A percentile compares a stretch with the other conserved stretches of the same genome.
phyloP scores from a whole-genome alignment of 495 filamentous ascomycete species.

The Penicillium samsonianum region DNA sequence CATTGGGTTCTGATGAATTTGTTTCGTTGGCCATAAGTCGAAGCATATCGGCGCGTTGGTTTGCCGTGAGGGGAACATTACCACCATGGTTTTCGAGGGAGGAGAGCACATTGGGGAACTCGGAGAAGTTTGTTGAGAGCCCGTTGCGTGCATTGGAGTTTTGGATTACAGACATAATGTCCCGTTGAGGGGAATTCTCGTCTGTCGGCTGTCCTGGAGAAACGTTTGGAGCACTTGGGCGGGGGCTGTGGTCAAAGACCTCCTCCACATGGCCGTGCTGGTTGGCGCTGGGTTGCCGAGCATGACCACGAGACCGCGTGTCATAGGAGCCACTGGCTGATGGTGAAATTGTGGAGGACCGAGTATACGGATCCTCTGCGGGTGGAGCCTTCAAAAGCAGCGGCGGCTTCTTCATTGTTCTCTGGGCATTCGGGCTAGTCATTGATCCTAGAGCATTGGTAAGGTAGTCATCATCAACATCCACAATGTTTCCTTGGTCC shows the following conservation, averaged over 20 bases:
- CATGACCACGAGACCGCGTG: constrained; percentile 34
- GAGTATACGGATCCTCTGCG: constrained; percentile 30
- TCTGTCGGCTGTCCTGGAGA: constrained; percentile 24
- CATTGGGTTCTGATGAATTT: constrained; percentile 31
- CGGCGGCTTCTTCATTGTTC: constrained; percentile 50
- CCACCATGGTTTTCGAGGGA: constrained; percentile 65
- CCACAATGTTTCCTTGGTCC: constrained; percentile 68
- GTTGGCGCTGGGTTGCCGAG: constrained; percentile 37
- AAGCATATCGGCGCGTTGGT: constrained; percentile 79
- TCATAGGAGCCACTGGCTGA: constrained; percentile 35
- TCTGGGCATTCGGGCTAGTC: constrained; percentile 40
- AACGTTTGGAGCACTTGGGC: constrained; percentile 24
- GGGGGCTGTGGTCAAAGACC: constrained; percentile 45
- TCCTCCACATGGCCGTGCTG: constrained; percentile 48
- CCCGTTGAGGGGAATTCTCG: constrained; percentile 53
- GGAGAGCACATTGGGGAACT: constrained; percentile 75
- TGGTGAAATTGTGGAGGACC: constrained; percentile 46
- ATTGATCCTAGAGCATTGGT: constrained; percentile 39
- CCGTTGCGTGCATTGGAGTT: constrained; percentile 68
- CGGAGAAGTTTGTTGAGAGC: constrained; percentile 50
- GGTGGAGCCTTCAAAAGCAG: constrained; percentile 55
- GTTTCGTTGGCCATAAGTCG: constrained; percentile 68
- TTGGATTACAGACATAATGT: constrained; percentile 87
- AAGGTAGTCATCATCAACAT: constrained; percentile 65
- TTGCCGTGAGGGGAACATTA: constrained; percentile 67